Evolutionary conservation across 2,329 filamentous ascomycete species (phyloP), one percentile per base, ranked within the genome.

Genomic region (Sporothrix luriei): DNA sequence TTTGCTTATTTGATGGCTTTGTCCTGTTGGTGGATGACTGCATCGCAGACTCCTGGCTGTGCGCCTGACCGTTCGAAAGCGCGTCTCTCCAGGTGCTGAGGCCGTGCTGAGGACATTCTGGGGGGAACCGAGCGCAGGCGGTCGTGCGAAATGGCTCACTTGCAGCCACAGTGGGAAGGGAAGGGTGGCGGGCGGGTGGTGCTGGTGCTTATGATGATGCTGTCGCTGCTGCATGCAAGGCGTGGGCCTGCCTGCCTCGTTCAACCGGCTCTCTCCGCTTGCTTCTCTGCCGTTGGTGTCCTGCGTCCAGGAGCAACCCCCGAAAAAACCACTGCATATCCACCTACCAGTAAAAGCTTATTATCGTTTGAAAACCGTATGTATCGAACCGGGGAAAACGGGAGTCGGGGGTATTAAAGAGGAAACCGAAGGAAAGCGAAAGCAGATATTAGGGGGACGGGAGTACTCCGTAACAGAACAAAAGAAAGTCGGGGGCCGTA

Each of bases 281-380:
- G 29, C 43, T 65, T 51, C 46, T 46, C 33, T 43, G 33, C 24
- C 29, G 43, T 26, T 26, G 54, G 54, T 24, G 46, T 29, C 65
- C 33, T 51, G 54, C 54, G 54, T 49, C 49, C 24, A 52, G 48
- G 68, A 51, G 46, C n/a, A 49, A 24, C 65, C 52, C 14, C 49
- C 33, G 33, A 10, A 33, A 38, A n/a, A 38, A 40, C n/a, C 48
- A 43, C 14, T 48, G 16, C 38, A 46, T 19, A 62, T 68, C 49
- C 54, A 70, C 69, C 40, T 70, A 70, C 69, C 69, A 68, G 65
- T 70, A 65, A 57, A 59, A 70, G 59, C 57, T 67, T 62, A 62
- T 68, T 68, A 67, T 68, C 52, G 43, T 48, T 26, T 26, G 66
- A 68, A 62, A 59, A 5, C 49, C 66, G 52, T 52, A 52, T 24